A percentile compares a stretch with the other conserved stretches of the same genome.
These are phyloP conservation scores for Durusdinium trenchii DNA, from an alignment of 73 alveolate species.

Conservation along the genomic window DNA sequence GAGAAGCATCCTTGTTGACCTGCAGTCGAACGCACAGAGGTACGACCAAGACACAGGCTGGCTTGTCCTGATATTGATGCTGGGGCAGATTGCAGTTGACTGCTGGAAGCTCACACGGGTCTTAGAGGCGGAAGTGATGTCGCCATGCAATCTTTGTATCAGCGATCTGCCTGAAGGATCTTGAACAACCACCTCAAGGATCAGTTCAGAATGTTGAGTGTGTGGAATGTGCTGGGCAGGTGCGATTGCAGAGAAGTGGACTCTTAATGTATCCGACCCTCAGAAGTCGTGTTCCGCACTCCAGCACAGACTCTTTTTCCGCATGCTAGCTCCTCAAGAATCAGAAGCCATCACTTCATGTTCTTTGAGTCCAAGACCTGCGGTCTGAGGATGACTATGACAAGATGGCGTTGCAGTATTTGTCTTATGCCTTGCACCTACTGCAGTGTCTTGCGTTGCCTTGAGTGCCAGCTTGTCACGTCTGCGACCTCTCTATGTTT, in stretches of 20 bases:
- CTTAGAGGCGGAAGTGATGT: constrained; percentile 31
- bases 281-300: constrained; percentile 83
- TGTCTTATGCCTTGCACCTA: constrained; percentile 96
- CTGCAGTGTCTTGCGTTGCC: background rate
- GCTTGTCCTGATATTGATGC: constrained; percentile 56
- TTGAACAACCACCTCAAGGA: too few species aligned
- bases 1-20: background rate
- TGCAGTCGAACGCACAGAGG: background rate
- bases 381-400: constrained; percentile 97
- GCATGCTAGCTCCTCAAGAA: background rate
- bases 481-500: background rate
- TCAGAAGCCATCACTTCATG: background rate
- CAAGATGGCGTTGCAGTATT: constrained; percentile 97
- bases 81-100: constrained; percentile 87
- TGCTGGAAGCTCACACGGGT: constrained; percentile 95
- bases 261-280: constrained; percentile 41
- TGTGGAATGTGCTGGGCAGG: background rate
- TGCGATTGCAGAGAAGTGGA: constrained; percentile 30
- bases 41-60: constrained; percentile 86
- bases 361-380: background rate
- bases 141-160: too few species aligned
- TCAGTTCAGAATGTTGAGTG: background rate
- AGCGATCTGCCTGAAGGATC: too few species aligned
- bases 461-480: background rate
- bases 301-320: constrained; percentile 52